Evolutionary conservation across 345 rosid species (phyloP), one percentile per base, ranked within the genome.

Genomic region (Populus davidiana): DNA sequence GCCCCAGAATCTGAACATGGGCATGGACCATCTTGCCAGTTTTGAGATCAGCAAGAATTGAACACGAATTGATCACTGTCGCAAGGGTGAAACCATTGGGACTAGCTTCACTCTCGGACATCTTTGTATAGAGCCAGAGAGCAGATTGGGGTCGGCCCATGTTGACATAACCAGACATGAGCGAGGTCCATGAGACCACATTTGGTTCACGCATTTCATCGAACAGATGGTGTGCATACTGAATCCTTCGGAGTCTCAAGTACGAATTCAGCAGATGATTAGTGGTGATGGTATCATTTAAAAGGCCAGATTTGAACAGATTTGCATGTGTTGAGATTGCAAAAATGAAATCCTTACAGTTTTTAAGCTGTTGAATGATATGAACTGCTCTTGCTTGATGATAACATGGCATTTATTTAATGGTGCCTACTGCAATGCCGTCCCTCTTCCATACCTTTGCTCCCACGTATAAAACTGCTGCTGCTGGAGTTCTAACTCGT

Each of bases 151-250:
- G 87, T 25, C 49, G 72, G 67, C 86, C 86, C 74, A 54, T 8
- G 70, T 78, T 77, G 41, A 82, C 78, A 69, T 82, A 86, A 38
- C 93, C 94, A 1, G 91, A 84, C 71, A 89, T 87, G 77, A 94
- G 85, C 27, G 96, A 86, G 63, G 93, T 91, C 86, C 86, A 94
- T 0, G 97, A 94, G 8, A 94, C 91, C 8, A 91, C 94, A 27
- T 94, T 91, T 72, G 92, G 93, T 66, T 89, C 85, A 66, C 74
- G 72, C 90, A 92, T 92, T 88, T 92, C 98, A 0, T 88, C 94
- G 69, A 92, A 86, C 88, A 91, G 2, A 7, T 78, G 80, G 56
- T 49, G 86, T 2, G 96, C 96, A 41, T 50, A 31, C 13, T 4
- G 61, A 67, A 73, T 82, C 13, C 71, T 80, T 6, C 27, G 78